These are phyloP conservation scores for Hymenoscyphus scutula DNA, from an alignment of 2,329 filamentous ascomycete species.

Conservation along the genomic window DNA sequence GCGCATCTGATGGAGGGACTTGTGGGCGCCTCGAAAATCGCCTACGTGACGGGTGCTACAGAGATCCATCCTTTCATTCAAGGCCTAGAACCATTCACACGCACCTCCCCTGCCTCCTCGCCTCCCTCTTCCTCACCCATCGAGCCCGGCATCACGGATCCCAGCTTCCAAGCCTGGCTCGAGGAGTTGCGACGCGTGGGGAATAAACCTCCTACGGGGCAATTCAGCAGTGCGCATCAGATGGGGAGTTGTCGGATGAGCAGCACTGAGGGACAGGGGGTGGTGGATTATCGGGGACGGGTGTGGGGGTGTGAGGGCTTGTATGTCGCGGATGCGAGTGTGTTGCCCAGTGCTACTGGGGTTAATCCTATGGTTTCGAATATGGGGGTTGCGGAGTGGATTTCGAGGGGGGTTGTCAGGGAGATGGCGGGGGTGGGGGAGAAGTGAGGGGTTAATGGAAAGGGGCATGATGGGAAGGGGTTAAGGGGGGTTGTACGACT, in stretches of 20 bases:
- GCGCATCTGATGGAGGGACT: slow-evolving; percentile 69
- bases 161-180: slow-evolving; percentile 62
- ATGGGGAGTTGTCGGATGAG: slow-evolving; percentile 79
- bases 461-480: neutral
- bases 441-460: neutral
- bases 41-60: slow-evolving; percentile 73
- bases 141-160: slow-evolving; percentile 52
- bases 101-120: slow-evolving; percentile 46
- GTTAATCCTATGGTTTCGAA: slow-evolving; percentile 80
- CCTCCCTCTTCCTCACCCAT: slow-evolving; percentile 7
- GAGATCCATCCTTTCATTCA: slow-evolving; percentile 70
- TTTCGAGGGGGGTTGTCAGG: slow-evolving; percentile 55
- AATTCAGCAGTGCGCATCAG: slow-evolving; percentile 73
- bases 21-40: slow-evolving; percentile 70
- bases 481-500: too few relatives aligned
- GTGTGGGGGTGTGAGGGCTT: slow-evolving; percentile 66
- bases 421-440: slow-evolving; percentile 39
- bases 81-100: slow-evolving; percentile 60
- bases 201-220: slow-evolving; percentile 49
- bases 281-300: slow-evolving; percentile 55
- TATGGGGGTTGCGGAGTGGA: slow-evolving; percentile 69
- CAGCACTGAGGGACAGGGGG: slow-evolving; percentile 45
- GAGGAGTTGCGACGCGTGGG: slow-evolving; percentile 46
- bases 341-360: slow-evolving; percentile 73
- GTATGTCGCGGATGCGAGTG: slow-evolving; percentile 71